Evolutionary conservation across 768 basidiomycete species (phyloP), one percentile per base, ranked within the genome.

Genomic region (Fomitopsis pulvina): DNA sequence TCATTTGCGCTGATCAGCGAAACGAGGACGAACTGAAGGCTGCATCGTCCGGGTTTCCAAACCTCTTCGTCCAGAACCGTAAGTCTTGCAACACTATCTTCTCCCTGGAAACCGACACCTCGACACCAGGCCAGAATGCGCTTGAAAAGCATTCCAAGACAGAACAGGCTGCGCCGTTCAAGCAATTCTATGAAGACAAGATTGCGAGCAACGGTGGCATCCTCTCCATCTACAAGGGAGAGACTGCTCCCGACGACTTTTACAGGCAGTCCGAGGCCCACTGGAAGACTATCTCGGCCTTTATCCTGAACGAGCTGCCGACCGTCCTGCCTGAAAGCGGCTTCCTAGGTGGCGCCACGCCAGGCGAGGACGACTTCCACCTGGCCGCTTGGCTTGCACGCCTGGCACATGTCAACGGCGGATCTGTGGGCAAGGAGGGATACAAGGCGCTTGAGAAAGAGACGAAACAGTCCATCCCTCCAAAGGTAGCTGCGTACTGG

Each of bases 301-400:
- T 74, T 62, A 58, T 74, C 44, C 54, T 64, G 28, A 63, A 68
- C 25, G 65, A 70, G 26, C 69, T 81, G 39, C 70, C 74, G 3
- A 52, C 53, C 0, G 50, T 65, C 47, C 64, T 81, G 18, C 71
- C 73, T 16, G 64, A 63, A 12, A 66, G 63, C 8, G 70, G 70
- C 3, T 81, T 80, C 64, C 65, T 78, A 32, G 73, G 71, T 18
- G 79, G 77, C 8, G 68, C 61, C 3, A 54, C 46, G 34, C 76
- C 77, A 0, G 71, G 77, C 8, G 76, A 78, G 57, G 77, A 76
- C 47, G 80, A 79, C 57, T 78, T 75, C 65, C 78, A 79, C 61
- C 63, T 81, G 37, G 74, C 53, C 5, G 75, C 69, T 7, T 81
- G 76, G 79, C 62, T 81, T 26, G 72, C 76, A 22, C 71, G 75